These are phyloP conservation scores for Acacia pycnantha DNA, from an alignment of 331 rosid genomes.

Conservation along the genomic window DNA sequence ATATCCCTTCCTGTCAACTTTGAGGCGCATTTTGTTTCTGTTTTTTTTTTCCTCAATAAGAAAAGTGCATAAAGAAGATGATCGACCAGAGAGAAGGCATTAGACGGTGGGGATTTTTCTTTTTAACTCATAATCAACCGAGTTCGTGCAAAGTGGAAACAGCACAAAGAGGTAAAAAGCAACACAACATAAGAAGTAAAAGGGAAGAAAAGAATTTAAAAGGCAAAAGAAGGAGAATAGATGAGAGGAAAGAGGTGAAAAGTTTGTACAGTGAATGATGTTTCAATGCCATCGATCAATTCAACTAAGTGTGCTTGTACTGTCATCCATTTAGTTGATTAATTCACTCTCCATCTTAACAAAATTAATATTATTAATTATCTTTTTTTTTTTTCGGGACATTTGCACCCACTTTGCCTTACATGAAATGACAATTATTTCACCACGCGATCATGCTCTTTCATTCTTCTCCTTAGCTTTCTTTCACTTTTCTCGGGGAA, in stretches of 20 bases:
- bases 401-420: constrained; percentile 69
- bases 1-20: background rate
- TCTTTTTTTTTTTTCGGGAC: constrained; percentile 27
- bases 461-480: constrained; percentile 40
- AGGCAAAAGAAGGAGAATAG: background rate
- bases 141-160: constrained; percentile 59
- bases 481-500: constrained; percentile 48
- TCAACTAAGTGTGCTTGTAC: constrained; percentile 58
- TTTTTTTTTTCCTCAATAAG: background rate
- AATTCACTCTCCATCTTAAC: constrained; percentile 29
- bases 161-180: constrained; percentile 26
- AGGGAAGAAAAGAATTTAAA: constrained; percentile 1
- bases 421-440: constrained; percentile 66
- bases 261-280: constrained; percentile 51
- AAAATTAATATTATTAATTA: background rate
- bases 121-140: constrained; percentile 21
- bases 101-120: constrained; percentile 33
- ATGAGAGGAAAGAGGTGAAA: constrained; percentile 4
- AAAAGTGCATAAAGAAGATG: background rate
- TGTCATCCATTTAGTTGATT: constrained; percentile 60
- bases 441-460: constrained; percentile 56
- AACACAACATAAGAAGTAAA: constrained; percentile 9
- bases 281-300: constrained; percentile 51
- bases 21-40: background rate
- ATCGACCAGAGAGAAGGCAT: background rate